Base-by-base conservation (phyloP, 2,329 filamentous ascomycete genomes). In the Colletotrichum incanum region DNA sequence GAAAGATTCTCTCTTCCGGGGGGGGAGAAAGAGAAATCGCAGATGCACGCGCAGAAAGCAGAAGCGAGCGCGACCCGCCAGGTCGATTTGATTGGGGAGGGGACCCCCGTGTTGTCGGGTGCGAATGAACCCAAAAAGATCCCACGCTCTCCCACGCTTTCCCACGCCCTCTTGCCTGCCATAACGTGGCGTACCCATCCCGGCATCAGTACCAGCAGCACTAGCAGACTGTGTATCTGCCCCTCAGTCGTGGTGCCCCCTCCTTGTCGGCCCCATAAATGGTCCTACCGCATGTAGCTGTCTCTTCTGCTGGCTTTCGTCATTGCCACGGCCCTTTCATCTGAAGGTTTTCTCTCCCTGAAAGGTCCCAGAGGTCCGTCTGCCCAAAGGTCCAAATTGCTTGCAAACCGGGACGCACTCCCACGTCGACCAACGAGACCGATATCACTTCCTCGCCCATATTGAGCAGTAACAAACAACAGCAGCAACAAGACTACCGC, bases 311-410 rank as follows among this genome's bases (percentile, higher is more conserved):
- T 60, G 59, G 28, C 70, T 70, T 72, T 72, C 70, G 70, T 72
- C 70, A 72, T 72, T 70, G 65, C 65, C 70, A 72, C 70, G 39
- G 65, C 65, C 70, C 54, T 72, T 72, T 72, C 70, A 60, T 72
- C 70, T 65, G 70, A 72, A 65, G 70, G 68, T 26, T 69, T 65
- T 45, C 65, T 61, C 68, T 71, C 28, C 56, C 65, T 64, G 26
- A 37, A 47, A 61, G 58, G 26, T 31, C 28, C 28, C 45, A 49
- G 26, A 37, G 11, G 34, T 52, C 18, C 18, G 45, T 12, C 59
- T 39, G 20, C 45, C n/a, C n/a, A 37, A 71, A 62, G 41, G 41
- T 45, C 64, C 65, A 45, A 26, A 45, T n/a, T 50, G 23, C 23
- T 37, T 52, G 31, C 16, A 34, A 56, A 16, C 20, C 55, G 41